Percentiles rank a stretch among this genome's conserved stretches.
Evolutionary conservation across 176 grass and related monocot genomes (phyloP).

Genomic region (Tillandsia leiboldiana): DNA sequence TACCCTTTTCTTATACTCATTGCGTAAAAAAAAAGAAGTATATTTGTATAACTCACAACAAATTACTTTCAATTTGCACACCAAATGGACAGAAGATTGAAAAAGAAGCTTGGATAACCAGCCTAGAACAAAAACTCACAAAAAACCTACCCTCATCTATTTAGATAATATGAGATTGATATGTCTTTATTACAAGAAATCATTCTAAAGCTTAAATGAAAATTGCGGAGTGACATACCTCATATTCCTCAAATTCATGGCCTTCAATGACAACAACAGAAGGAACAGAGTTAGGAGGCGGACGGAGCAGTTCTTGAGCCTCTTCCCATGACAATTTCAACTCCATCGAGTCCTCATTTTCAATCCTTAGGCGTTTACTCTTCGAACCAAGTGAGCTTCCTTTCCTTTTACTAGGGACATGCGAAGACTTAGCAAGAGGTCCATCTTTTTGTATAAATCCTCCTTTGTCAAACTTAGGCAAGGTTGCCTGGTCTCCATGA

Average conservation of each 20-base stretch:
- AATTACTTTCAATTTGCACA: no score
- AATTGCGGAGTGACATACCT: conserved; percentile 31
- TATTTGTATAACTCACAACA: no score
- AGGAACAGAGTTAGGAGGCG: conserved; percentile 63
- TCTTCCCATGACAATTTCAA: conserved; percentile 98
- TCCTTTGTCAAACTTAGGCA: conserved; percentile 35
- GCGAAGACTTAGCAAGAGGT: conserved; percentile 31
- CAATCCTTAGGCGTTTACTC: conserved; percentile 78
- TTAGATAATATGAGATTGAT: no score
- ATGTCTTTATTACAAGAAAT: no score
- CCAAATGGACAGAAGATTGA: no score
- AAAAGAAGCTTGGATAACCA: no score
- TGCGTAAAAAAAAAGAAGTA: no score
- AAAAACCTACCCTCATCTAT: no score
- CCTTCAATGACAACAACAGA: conserved; percentile 68
- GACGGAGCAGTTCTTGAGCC: conserved; percentile 82
- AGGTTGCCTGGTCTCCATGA: conserved; percentile 34
- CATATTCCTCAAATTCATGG: conserved; percentile 93
- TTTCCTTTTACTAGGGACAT: conserved; percentile 64
- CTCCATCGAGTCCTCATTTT: conserved; percentile 95
- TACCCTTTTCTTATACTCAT: no score
- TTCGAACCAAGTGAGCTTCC: conserved; percentile 54
- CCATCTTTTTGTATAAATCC: conserved; percentile 53
- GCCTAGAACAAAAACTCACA: no score
- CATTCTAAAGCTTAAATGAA: not conserved